Conservation (phyloP, 495 filamentous ascomycete genomes). For the Podospora australis region DNA sequence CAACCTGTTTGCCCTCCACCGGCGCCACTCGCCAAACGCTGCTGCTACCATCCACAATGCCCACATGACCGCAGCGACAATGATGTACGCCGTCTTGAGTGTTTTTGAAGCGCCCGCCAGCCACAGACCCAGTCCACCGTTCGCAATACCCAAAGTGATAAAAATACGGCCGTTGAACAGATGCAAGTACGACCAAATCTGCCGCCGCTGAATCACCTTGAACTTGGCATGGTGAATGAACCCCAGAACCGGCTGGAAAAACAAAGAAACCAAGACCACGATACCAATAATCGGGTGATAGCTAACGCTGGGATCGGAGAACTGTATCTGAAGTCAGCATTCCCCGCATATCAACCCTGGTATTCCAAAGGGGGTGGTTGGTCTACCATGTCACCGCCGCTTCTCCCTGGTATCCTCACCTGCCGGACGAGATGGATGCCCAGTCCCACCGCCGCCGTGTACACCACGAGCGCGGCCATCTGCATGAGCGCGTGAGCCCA, state of each 20-base stretch:
- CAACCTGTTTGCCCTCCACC: slow-evolving; percentile 7
- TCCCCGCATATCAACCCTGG: too few relatives aligned
- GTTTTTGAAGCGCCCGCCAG: slow-evolving; percentile 30
- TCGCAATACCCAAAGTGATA: slow-evolving; percentile 59
- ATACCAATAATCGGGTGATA: slow-evolving; percentile 54
- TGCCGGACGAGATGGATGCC: slow-evolving; percentile 47
- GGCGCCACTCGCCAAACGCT: slow-evolving; percentile 15
- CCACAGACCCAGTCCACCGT: slow-evolving; percentile 58
- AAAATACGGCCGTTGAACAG: slow-evolving; percentile 59
- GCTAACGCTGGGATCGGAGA: slow-evolving; percentile 21
- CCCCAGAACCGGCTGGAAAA: slow-evolving; percentile 57
- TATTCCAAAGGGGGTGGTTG: background rate
- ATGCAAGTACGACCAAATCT: slow-evolving; percentile 51
- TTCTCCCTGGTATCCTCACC: slow-evolving; percentile 21
- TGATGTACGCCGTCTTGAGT: slow-evolving; percentile 31
- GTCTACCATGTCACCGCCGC: slow-evolving; percentile 25
- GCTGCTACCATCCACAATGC: slow-evolving; percentile 27
- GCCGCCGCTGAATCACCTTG: slow-evolving; percentile 38
- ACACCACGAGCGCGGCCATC: slow-evolving; percentile 42
- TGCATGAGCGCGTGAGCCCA: slow-evolving; percentile 51
- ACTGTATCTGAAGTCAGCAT: slow-evolving; percentile 8
- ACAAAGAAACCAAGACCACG: slow-evolving; percentile 45
- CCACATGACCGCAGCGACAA: slow-evolving; percentile 28
- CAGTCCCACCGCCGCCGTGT: slow-evolving; percentile 49
- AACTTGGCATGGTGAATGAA: slow-evolving; percentile 55